A percentile compares a stretch with the other conserved stretches of the same genome.
Evolutionary conservation across 2,329 filamentous ascomycete genomes (phyloP).

Genomic region (Septoria petroselini): DNA sequence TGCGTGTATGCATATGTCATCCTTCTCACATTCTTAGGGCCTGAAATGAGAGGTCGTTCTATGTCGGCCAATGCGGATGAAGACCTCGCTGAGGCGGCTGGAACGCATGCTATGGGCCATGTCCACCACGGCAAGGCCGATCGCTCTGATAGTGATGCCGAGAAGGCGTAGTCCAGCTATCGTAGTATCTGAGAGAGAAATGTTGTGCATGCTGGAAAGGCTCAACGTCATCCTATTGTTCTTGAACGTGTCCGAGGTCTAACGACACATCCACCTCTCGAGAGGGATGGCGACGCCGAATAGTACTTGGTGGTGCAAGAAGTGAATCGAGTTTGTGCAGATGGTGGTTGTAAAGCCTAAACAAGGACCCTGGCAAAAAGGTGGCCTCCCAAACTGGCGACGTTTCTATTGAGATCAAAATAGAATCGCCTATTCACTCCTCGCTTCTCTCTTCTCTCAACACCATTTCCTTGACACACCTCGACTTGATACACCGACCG

Average conservation of each 20-base stretch:
- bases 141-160: constrained; percentile 13
- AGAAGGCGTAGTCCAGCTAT: constrained; percentile 11
- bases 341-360: neutral
- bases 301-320: too few species aligned
- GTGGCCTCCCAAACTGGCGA: neutral
- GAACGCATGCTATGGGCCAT: constrained; percentile 14
- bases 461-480: neutral
- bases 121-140: constrained; percentile 14
- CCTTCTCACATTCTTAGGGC: constrained; percentile 61
- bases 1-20: constrained; percentile 68
- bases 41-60: constrained; percentile 44
- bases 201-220: too few species aligned
- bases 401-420: constrained; percentile 11
- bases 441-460: neutral
- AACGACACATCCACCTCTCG: too few species aligned
- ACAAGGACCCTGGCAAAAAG: neutral
- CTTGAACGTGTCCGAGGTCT: too few species aligned
- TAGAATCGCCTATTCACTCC: neutral
- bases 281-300: too few species aligned
- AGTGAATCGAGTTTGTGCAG: too few species aligned
- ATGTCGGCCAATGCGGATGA: constrained; percentile 35
- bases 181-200: too few species aligned
- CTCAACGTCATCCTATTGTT: too few species aligned
- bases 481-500: constrained; percentile 3
- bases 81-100: constrained; percentile 35